Evolutionary conservation across 345 rosid genomes (phyloP).

Genomic region (Conringia planisiliqua): DNA sequence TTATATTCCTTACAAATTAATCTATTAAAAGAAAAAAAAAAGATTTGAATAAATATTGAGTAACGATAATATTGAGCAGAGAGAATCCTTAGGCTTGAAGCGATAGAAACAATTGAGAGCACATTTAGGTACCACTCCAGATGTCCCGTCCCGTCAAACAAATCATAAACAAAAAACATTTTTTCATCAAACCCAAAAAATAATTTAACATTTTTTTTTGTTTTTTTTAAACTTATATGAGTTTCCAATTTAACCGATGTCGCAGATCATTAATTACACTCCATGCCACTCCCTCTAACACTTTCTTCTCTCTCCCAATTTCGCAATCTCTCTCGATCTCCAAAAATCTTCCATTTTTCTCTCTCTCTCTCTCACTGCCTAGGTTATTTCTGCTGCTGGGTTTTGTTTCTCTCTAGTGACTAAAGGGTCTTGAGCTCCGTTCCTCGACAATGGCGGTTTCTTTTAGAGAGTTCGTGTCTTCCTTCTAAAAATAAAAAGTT

Average conservation of each 20-base stretch:
- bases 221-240: not conserved
- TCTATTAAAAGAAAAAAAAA: not conserved
- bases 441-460: slow-evolving; percentile 31
- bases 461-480: slow-evolving; percentile 26
- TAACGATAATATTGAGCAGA: not conserved
- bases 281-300: slow-evolving; percentile 31
- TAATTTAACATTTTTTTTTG: not conserved
- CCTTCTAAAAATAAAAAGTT: slow-evolving; percentile 13
- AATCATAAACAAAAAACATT: not conserved
- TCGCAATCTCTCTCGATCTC: slow-evolving; percentile 19
- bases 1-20: not conserved
- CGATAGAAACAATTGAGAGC: slow-evolving; percentile 29
- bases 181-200: slow-evolving; percentile 19
- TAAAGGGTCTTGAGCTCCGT: slow-evolving; percentile 24
- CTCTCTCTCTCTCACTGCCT: slow-evolving; percentile 1
- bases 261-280: slow-evolving; percentile 26
- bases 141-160: slow-evolving; percentile 23
- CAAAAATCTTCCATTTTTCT: not conserved
- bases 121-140: slow-evolving; percentile 12
- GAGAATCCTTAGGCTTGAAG: slow-evolving; percentile 34
- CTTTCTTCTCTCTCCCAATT: slow-evolving; percentile 27
- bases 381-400: slow-evolving; percentile 21
- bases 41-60: slow-evolving; percentile 17
- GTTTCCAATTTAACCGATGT: slow-evolving; percentile 25
- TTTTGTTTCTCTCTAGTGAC: slow-evolving; percentile 12